Base-by-base conservation (phyloP, 805 yeast species). In the Pichia exigua region DNA sequence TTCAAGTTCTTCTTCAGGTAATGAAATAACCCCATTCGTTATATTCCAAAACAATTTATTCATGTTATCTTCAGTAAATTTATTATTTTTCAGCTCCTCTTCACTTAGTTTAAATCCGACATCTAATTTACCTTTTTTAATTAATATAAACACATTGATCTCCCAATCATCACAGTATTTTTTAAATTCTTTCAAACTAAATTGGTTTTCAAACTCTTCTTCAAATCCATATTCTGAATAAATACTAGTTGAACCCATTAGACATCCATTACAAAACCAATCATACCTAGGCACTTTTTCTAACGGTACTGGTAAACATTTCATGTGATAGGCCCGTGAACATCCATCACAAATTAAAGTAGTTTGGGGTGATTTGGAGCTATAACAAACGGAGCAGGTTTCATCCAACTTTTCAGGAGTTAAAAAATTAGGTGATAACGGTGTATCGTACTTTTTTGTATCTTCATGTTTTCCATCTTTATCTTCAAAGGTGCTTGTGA, bases 141-240 rank as follows among this genome's bases (percentile, higher is more conserved):
- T n/a, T 20, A 48, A 42, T 7, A 42, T 18, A 22, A 48, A 21
- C 13, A 45, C 26, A 20, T 71, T 69, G 47, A 70, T 74, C 59
- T 82, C 54, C 54, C 54, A 82, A 24, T 74, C 69, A 35, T 69
- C 65, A 55, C 88, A 83, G 54, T 77, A 69, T 4, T 74, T 65
- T 56, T 77, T 74, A 64, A 90, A 91, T 51, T 84, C 82, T 0
- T 70, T 65, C 17, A 69, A 50, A 10, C 69, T 65, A 56, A 61
- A 69, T 7, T 87, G 67, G 0, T 83, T 71, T 61, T 84, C 67
- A 51, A 63, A 63, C 49, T 69, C 73, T 57, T 86, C 94, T 56
- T 85, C 91, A 65, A 92, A 91, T 0, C 95, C 96, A 61, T 88
- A 91, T 56, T 82, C 90, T 1, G 94, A 92, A 42, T 87, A 84